Base-by-base conservation (phyloP, 768 basidiomycete species). In the Tricholoma saponaceum region DNA sequence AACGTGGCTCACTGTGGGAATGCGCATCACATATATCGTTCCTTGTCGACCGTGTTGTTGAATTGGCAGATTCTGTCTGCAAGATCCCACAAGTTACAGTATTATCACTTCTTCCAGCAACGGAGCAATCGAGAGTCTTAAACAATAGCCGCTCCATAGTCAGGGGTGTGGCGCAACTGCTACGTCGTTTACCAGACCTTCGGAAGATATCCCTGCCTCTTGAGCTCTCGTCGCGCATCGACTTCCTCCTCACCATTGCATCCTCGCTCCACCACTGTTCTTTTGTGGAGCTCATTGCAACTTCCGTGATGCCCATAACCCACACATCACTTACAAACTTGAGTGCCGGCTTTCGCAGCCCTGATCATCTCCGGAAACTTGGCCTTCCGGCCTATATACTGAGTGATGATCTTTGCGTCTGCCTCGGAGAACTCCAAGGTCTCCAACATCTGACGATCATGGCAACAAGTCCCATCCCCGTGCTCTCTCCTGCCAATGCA, bases 291-390 rank as follows among this genome's bases (percentile, higher is more conserved):
- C 33, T 59, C 23, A 47, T 1, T n/a, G 22, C 26, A 5, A 26
- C 25, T 51, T 5, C 28, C 9, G n/a, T 23, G 5, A 51, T 2
- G 26, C n/a, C 7, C 4, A 14, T 51, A 46, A 12, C n/a, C 28
- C 25, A 33, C 5, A 10, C 9, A 13, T 16, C 35, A 1, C 35
- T 37, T 12, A 39, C 37, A n/a, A 2, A 14, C 14, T 14, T 59
- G 12, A 23, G 23, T 22, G 13, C 12, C 3, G 58, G 58, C 2
- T 37, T 59, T 13, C 5, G 35, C 30, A 14, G n/a, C n/a, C 55
- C 52, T 22, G 18, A 59, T 46, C 58, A 59, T 43, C 43, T 59
- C 2, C 32, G 28, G 28, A 54, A 43, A 16, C 47, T 59, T 14
- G 28, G n/a, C 25, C 49, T 59, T 43, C 53, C 58, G 6, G 18